Evolutionary conservation across 1,284 basidiomycete species (phyloP).

Genomic region (Ganoderma multipileum): DNA sequence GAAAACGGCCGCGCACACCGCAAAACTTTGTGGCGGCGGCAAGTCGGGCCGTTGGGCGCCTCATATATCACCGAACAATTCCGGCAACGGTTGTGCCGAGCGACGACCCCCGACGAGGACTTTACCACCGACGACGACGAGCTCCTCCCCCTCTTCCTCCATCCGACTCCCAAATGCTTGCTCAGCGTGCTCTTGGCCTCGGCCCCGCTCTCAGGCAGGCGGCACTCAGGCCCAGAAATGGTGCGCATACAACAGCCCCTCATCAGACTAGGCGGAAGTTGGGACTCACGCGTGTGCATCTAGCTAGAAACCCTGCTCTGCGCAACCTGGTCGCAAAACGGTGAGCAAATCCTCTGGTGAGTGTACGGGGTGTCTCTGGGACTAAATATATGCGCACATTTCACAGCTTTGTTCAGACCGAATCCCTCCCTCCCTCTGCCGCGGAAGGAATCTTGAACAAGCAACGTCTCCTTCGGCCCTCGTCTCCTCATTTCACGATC

Average conservation of each 20-base stretch:
- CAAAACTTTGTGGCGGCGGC: too few relatives aligned
- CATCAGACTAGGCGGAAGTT: background rate
- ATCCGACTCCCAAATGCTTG: conserved; percentile 51
- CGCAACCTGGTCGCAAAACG: conserved; percentile 54
- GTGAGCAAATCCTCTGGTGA: conserved; percentile 42
- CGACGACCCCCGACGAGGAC: background rate
- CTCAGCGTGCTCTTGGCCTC: conserved; percentile 58
- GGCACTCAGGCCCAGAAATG: conserved; percentile 53
- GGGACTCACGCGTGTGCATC: conserved; percentile 39
- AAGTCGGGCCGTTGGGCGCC: background rate
- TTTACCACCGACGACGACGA: conserved; percentile 12
- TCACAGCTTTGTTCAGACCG: conserved; percentile 58
- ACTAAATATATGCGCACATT: background rate
- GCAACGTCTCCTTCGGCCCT: conserved; percentile 87
- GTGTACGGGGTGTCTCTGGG: background rate
- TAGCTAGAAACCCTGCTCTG: conserved; percentile 41
- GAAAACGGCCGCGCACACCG: background rate
- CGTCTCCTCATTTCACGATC: conserved; percentile 93
- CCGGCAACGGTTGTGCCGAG: conserved; percentile 8
- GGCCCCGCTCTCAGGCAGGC: conserved; percentile 59
- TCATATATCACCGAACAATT: background rate
- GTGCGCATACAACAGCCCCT: conserved; percentile 42
- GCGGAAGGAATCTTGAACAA: conserved; percentile 80
- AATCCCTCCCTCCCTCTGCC: conserved; percentile 67
- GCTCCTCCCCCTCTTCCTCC: conserved; percentile 11